Evolutionary conservation across 2,329 filamentous ascomycete species (phyloP), one percentile per base, ranked within the genome.

Genomic region (Arthroderma uncinatum): DNA sequence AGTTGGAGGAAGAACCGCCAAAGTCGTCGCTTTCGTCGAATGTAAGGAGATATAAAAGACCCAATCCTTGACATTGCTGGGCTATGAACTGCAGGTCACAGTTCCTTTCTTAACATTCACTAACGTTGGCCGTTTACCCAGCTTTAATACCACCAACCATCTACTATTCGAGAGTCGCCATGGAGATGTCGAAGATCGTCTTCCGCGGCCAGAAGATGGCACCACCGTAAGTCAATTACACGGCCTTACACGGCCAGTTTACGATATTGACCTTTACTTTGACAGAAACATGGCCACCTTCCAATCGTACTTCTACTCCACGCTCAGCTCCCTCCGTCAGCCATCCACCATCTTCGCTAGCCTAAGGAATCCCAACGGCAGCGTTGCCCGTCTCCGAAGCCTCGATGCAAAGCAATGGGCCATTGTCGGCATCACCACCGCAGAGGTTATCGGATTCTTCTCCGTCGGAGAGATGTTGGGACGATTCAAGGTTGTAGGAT

Each of bases 381-480:
- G 53, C 36, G 9, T 78, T 63, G 74, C 76, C 65, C 76, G 77
- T 64, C 71, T 87, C 68, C 83, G 87, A 70, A 87, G 83, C 76
- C 67, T 93, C 67, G 86, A 82, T 73, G 78, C 76, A 64, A 79
- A 83, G 65, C 85, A 95, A 74, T 71, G 92, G 65, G 80, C 81
- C 57, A 75, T 86, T 56, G 86, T 81, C 60, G 88, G 87, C 65
- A 87, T 98, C 59, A 78, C 96, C 61, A 75, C 80, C 52, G 91
- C 91, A 57, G 92, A 98, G 78, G 81, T 89, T 54, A 76, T 98
- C 64, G 93, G 93, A 61, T 98, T 98, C 82, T 98, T 97, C 82
- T 94, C 91, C 61, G 83, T 97, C 57, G 93, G 93, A 63, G 91
- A 97, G 81, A 97, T 98, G 74, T 84, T 98, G 68, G 93, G 93